A percentile compares a stretch with the other conserved stretches of the same genome.
phyloP scores from a whole-genome alignment of 345 rosid species.

The Euphorbia lathyris region DNA sequence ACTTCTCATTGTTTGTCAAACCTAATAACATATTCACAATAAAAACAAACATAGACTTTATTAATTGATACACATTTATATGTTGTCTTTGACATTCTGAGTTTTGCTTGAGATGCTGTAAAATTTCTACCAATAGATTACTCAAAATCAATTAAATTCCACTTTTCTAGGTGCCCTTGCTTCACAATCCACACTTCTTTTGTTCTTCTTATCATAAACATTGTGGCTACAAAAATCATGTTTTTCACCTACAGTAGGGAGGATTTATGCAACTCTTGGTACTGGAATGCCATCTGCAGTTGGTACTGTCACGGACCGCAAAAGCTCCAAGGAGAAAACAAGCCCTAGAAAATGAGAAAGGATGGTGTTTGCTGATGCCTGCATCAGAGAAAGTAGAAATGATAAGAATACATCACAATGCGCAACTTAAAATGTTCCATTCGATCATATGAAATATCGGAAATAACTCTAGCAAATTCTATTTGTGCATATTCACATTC shows the following conservation, averaged over 20 bases:
- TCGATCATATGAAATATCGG: not conserved
- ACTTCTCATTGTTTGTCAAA: not conserved
- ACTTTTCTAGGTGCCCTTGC: not conserved
- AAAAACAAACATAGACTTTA: not conserved
- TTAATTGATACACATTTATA: not conserved
- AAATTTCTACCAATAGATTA: not conserved
- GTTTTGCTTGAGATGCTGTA: not conserved
- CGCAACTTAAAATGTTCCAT: not conserved
- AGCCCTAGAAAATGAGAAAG: slow-evolving; percentile 96
- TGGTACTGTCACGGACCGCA: slow-evolving; percentile 86
- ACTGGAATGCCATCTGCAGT: slow-evolving; percentile 46
- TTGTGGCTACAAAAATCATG: slow-evolving; percentile 27
- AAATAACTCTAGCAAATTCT: not conserved
- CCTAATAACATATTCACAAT: not conserved
- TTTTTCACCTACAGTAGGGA: slow-evolving; percentile 6
- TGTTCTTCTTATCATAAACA: not conserved
- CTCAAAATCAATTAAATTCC: slow-evolving; percentile 1
- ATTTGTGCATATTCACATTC: not conserved
- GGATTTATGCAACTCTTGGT: slow-evolving; percentile 51
- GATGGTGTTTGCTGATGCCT: slow-evolving; percentile 95
- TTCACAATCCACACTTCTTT: not conserved
- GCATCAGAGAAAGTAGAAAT: slow-evolving; percentile 26
- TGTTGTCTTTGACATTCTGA: not conserved
- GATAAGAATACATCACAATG: not conserved
- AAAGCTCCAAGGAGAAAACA: slow-evolving; percentile 79